Evolutionary conservation across 495 filamentous ascomycete genomes (phyloP).

Genomic region (Elasticomyces elasticus): DNA sequence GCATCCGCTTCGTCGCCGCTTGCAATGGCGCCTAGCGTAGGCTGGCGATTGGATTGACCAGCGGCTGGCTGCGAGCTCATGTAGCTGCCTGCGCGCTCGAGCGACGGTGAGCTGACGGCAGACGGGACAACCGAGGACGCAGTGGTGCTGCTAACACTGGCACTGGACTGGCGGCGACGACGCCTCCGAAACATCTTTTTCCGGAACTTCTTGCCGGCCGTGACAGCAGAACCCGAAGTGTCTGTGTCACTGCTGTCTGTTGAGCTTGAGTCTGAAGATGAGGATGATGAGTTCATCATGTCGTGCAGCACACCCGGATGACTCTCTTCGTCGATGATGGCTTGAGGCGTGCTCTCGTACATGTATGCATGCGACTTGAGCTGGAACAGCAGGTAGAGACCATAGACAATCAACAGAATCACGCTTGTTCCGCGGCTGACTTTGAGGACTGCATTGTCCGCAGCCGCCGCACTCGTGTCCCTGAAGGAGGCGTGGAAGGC

Average conservation of each 20-base stretch:
- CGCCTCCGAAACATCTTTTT: conserved; percentile 56
- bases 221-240: conserved; percentile 54
- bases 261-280: conserved; percentile 46
- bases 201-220: conserved; percentile 58
- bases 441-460: conserved; percentile 61
- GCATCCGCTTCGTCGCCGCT: conserved; percentile 40
- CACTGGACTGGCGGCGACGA: conserved; percentile 63
- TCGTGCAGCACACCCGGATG: conserved; percentile 75
- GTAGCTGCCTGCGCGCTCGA: conserved; percentile 31
- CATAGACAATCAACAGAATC: conserved; percentile 74
- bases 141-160: conserved; percentile 53
- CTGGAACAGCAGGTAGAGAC: conserved; percentile 81
- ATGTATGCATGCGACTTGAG: conserved; percentile 86
- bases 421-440: conserved; percentile 86
- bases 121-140: conserved; percentile 31
- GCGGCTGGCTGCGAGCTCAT: conserved; percentile 29
- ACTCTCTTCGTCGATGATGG: conserved; percentile 79
- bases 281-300: conserved; percentile 59
- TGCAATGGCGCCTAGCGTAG: conserved; percentile 29
- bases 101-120: conserved; percentile 35
- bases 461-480: conserved; percentile 37
- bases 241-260: conserved; percentile 52
- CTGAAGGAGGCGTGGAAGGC: conserved; percentile 85
- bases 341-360: conserved; percentile 80
- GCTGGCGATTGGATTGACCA: conserved; percentile 9